Evolutionary conservation across 1,284 basidiomycete species (phyloP).

Genomic region (Lignosus rhinocerotis): DNA sequence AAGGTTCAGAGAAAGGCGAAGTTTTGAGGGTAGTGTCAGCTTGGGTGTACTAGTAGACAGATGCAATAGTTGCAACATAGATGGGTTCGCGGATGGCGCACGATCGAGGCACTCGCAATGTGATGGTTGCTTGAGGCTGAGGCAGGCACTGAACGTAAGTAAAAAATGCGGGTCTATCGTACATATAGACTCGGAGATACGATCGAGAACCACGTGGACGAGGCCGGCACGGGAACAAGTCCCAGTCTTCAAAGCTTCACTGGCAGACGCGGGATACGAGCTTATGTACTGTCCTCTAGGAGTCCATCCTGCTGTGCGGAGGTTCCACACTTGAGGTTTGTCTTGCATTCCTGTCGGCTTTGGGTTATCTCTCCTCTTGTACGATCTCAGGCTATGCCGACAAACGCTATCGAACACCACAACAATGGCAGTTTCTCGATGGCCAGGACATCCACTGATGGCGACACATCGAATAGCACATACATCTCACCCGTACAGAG

Average conservation of each 20-base stretch:
- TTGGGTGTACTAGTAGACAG: not conserved
- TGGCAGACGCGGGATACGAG: no score
- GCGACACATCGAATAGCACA: slow-evolving; percentile 8
- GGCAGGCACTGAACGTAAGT: no score
- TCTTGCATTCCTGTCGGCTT: no score
- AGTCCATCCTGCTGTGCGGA: no score
- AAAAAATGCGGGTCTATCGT: no score
- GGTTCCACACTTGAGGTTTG: no score
- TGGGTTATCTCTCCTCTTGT: no score
- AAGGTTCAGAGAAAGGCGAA: slow-evolving; percentile 13
- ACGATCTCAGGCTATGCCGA: slow-evolving; percentile 7
- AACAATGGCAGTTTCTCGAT: slow-evolving; percentile 13
- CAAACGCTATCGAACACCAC: slow-evolving; percentile 4
- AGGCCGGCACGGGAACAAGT: not conserved
- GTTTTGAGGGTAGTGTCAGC: not conserved
- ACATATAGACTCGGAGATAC: no score
- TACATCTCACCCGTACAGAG: slow-evolving; percentile 12
- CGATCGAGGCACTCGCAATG: no score
- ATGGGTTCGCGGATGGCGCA: not conserved
- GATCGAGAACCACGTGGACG: slow-evolving; percentile 1
- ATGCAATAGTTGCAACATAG: not conserved
- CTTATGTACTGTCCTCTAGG: no score
- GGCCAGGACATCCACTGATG: slow-evolving; percentile 14
- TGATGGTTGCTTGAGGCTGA: no score
- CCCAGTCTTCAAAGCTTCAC: no score